Evolutionary conservation across 148 eudicot genomes (phyloP).

Genomic region (Chenopodium berlandieri): DNA sequence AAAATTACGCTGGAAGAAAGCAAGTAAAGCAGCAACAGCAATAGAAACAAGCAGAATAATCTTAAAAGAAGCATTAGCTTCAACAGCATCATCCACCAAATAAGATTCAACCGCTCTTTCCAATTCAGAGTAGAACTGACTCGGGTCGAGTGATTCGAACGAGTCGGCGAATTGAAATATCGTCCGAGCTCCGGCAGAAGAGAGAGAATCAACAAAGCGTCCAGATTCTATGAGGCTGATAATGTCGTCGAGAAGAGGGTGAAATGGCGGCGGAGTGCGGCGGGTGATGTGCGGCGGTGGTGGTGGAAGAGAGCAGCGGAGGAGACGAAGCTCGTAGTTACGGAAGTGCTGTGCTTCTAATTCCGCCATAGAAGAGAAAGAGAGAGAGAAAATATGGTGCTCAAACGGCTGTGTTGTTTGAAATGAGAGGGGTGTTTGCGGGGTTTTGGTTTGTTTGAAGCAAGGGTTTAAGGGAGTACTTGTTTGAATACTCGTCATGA

Average conservation of each 20-base stretch:
- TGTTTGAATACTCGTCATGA: too few relatives aligned
- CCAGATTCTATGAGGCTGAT: constrained; percentile 61
- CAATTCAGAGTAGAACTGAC: constrained; percentile 47
- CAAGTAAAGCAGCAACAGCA: constrained; percentile 74
- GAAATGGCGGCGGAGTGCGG: not conserved
- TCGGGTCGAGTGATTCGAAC: constrained; percentile 32
- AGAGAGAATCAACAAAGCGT: constrained; percentile 52
- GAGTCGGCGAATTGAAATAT: constrained; percentile 33
- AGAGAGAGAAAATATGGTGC: not conserved
- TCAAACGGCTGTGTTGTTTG: constrained; percentile 2
- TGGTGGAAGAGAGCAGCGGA: constrained; percentile 68
- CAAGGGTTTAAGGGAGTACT: too few relatives aligned
- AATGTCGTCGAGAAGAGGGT: constrained; percentile 38
- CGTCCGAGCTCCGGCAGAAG: constrained; percentile 45
- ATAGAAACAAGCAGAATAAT: constrained; percentile 46
- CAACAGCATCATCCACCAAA: constrained; percentile 27
- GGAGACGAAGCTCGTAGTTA: constrained; percentile 76
- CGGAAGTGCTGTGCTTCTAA: constrained; percentile 25
- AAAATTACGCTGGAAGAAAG: constrained; percentile 66
- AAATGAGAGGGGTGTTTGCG: not conserved
- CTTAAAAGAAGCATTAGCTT: constrained; percentile 26
- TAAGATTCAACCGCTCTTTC: constrained; percentile 46
- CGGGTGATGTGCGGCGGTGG: constrained; percentile 9
- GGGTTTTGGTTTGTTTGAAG: too few relatives aligned
- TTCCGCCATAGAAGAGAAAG: constrained; percentile 7